Base-by-base conservation (phyloP, 306 rosid species). In the Betula pendula region DNA sequence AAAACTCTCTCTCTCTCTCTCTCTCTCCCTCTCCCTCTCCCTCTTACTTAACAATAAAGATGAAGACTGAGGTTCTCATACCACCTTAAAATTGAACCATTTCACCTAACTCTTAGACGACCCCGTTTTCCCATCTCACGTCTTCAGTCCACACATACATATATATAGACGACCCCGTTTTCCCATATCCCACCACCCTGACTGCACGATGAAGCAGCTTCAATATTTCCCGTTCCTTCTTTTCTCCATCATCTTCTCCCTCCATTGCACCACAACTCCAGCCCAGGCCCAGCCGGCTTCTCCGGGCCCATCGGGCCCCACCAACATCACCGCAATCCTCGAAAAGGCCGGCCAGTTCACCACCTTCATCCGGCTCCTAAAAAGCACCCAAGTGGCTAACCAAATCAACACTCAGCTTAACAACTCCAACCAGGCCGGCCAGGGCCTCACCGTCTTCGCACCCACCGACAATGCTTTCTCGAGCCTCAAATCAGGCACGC, bases 341-440 rank as follows among this genome's bases (percentile, higher is more conserved):
- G 90, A 92, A 22, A 95, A 92, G 42, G 99, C 89, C 50, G 98
- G 98, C 1, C 99, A 95, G 17, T 95, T 84, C 94, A 87, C 97
- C 49, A 95, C 97, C 40, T 81, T 95, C 73, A 87, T 88, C 2
- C 91, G 86, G 70, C 88, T 95, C 0, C 88, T 92, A 38, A 89
- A 81, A 81, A 81, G 87, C 42, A 82, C 98, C 8, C 92, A 84
- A 48, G 82, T 78, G 8, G 84, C 89, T 2, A 92, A 91, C 62
- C 88, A 96, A 44, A 87, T 95, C 80, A 88, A 92, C 80, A 74
- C 96, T 1, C 98, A 92, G 51, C 92, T 91, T 79, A 85, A 91
- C 79, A 86, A 90, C 63, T 89, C 94, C 40, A 92, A 87, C 76
- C 98, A 92, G 70, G 99, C 94, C 40, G 91, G 85, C 76, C 98